These are phyloP conservation scores for Simmondsia chinensis DNA, from an alignment of 148 eudicot genomes.

Conservation along the genomic window DNA sequence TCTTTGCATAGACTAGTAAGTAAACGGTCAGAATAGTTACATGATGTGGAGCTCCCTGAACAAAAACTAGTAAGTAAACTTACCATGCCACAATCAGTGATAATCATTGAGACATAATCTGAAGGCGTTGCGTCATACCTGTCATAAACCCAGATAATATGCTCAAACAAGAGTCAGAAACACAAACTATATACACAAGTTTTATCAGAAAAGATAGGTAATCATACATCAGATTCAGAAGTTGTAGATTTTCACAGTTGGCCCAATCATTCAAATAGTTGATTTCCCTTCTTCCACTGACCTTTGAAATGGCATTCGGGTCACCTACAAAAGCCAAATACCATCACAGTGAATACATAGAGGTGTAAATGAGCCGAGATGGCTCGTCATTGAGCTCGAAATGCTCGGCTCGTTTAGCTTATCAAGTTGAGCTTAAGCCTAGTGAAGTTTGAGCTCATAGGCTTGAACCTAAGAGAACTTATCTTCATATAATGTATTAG, in stretches of 20 bases:
- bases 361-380: no score
- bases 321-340: conserved; percentile 46
- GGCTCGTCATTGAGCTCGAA: no score
- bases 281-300: conserved; percentile 66
- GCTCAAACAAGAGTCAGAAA: not conserved
- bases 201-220: not conserved
- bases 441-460: no score
- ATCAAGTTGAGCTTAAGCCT: no score
- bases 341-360: no score
- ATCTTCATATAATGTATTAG: no score
- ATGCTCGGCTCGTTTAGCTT: no score
- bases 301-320: conserved; percentile 70
- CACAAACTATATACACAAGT: not conserved
- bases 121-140: conserved; percentile 96
- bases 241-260: conserved; percentile 62
- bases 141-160: conserved; percentile 6
- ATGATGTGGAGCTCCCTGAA: not conserved
- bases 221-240: conserved; percentile 77
- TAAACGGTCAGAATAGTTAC: not conserved
- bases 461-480: no score
- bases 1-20: not conserved
- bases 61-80: conserved; percentile 17
- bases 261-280: conserved; percentile 61
- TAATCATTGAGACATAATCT: conserved; percentile 91
- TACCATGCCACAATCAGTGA: conserved; percentile 96